phyloP scores from a whole-genome alignment of 495 filamentous ascomycete species.

The Aspergillus leporis region DNA sequence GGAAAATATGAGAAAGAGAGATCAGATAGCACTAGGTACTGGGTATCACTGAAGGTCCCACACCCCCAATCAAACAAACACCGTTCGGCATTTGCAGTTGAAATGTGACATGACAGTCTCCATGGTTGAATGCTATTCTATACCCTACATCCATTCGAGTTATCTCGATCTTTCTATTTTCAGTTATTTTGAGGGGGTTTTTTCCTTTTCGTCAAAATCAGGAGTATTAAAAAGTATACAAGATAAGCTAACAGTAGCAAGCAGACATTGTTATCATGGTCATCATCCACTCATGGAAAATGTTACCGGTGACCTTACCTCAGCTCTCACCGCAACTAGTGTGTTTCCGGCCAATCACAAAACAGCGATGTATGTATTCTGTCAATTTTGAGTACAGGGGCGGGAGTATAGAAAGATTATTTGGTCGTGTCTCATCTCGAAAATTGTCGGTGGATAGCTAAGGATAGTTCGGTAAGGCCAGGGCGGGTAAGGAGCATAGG shows the following conservation, averaged over 20 bases:
- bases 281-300: not conserved
- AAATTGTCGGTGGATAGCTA: not conserved
- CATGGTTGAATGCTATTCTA: not conserved
- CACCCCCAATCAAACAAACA: not conserved
- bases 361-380: not conserved
- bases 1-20: constrained; percentile 6
- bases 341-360: not conserved
- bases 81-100: constrained; percentile 2
- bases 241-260: not conserved
- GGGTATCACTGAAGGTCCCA: not conserved
- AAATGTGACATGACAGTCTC: not conserved
- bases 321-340: not conserved
- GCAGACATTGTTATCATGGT: not conserved
- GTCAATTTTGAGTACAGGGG: not conserved
- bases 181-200: not conserved
- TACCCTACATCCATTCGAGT: not conserved
- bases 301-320: not conserved
- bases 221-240: not conserved
- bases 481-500: not conserved
- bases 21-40: not conserved
- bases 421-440: not conserved
- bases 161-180: not conserved
- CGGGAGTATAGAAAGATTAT: not conserved
- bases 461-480: not conserved
- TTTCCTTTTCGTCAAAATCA: not conserved